Conservation (phyloP, 305 asterid species). For the Fraxinus xanthoxyloides region DNA sequence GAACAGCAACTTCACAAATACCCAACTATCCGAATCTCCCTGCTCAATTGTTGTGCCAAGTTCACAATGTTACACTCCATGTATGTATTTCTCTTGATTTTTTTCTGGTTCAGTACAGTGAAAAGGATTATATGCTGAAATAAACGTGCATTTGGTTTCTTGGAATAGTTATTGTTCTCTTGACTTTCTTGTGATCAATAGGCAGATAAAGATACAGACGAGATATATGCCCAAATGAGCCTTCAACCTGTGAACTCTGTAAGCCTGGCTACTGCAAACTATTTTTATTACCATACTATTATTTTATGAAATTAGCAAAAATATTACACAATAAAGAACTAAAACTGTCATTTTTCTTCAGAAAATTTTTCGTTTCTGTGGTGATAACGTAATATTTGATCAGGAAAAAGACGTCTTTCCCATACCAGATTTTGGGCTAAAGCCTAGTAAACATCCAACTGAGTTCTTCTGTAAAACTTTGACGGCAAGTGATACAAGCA, state of each 20-base stretch:
- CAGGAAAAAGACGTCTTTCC: constrained; percentile 91
- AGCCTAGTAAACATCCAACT: constrained; percentile 75
- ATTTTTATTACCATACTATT: neutral
- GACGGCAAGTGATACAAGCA: constrained; percentile 95
- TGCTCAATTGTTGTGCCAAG: constrained; percentile 84
- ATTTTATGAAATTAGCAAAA: neutral
- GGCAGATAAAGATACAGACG: constrained; percentile 97
- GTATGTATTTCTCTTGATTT: constrained; percentile 34
- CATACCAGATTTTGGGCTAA: constrained; percentile 76
- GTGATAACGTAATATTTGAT: constrained; percentile 20
- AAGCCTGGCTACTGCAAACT: constrained; percentile 25
- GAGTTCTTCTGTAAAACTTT: constrained; percentile 92
- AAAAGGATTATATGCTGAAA: neutral
- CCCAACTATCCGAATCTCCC: constrained; percentile 91
- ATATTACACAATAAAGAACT: neutral
- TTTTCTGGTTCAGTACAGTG: neutral
- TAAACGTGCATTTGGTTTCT: neutral
- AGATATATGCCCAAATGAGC: constrained; percentile 93
- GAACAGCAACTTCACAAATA: constrained; percentile 77
- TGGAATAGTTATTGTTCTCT: neutral
- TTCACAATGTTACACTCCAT: constrained; percentile 83
- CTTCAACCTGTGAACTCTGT: constrained; percentile 86
- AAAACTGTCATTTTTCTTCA: neutral
- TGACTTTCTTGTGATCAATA: constrained; percentile 28
- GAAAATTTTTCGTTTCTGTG: neutral